Conservation (phyloP, 257 asterid genomes). For the Echium plantagineum region DNA sequence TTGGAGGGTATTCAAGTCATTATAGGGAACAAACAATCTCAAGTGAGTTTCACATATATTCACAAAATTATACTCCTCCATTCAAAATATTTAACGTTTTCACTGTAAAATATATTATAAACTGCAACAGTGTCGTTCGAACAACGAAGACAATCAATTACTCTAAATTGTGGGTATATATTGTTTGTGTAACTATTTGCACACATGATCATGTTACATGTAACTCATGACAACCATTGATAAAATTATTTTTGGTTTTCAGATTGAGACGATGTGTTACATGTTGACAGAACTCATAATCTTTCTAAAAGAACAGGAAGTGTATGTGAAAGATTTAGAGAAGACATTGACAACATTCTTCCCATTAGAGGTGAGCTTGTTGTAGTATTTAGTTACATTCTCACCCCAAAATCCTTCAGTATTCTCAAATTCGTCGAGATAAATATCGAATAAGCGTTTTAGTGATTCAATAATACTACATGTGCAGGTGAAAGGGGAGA, state of each 20-base stretch:
- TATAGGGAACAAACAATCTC: slow-evolving; percentile 26
- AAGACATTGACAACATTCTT: slow-evolving; percentile 16
- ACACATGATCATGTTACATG: too few species aligned
- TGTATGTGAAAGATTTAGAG: slow-evolving; percentile 30
- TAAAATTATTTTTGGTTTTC: not conserved
- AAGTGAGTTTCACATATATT: slow-evolving; percentile 22
- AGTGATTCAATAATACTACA: too few species aligned
- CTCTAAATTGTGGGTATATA: too few species aligned
- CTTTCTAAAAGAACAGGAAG: slow-evolving; percentile 33
- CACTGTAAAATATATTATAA: too few species aligned
- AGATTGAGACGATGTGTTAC: slow-evolving; percentile 51
- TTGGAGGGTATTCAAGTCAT: slow-evolving; percentile 31
- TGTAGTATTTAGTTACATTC: not conserved
- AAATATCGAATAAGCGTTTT: too few species aligned
- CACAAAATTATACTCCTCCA: too few species aligned
- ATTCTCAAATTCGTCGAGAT: not conserved
- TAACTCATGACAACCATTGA: not conserved
- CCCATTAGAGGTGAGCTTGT: slow-evolving; percentile 32
- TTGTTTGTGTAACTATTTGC: not conserved
- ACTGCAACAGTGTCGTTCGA: too few species aligned
- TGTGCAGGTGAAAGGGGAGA: slow-evolving; percentile 44
- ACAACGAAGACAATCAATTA: too few species aligned
- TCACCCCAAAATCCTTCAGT: too few species aligned
- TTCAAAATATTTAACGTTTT: too few species aligned
- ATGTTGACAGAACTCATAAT: slow-evolving; percentile 46